phyloP scores from a whole-genome alignment of 345 rosid species.

The Diplotaxis tenuifolia region DNA sequence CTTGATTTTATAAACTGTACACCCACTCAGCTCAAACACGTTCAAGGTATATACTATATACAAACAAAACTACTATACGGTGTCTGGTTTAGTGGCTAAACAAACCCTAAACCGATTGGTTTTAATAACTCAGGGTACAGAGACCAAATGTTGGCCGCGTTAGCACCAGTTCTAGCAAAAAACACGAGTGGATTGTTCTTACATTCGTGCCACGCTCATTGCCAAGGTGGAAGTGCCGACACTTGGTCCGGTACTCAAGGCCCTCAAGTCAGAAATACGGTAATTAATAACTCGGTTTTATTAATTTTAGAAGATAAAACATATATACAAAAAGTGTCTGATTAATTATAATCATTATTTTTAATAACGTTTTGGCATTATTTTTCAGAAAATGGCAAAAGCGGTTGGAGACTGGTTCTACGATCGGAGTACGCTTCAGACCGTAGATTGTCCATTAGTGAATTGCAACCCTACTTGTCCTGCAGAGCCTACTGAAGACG shows the following conservation, averaged over 20 bases:
- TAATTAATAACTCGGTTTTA: constrained; percentile 13
- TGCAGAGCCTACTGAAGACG: constrained; percentile 36
- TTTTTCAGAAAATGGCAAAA: constrained; percentile 65
- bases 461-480: constrained; percentile 91
- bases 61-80: not conserved
- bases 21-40: constrained; percentile 51
- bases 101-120: not conserved
- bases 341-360: not conserved
- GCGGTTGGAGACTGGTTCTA: constrained; percentile 92
- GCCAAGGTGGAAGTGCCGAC: constrained; percentile 69
- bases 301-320: not conserved
- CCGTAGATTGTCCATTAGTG: constrained; percentile 67
- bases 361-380: not conserved
- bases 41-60: constrained; percentile 54
- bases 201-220: constrained; percentile 79
- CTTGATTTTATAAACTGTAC: constrained; percentile 58
- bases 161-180: constrained; percentile 42
- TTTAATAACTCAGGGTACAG: constrained; percentile 51
- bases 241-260: constrained; percentile 61
- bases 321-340: not conserved
- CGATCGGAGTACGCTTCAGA: constrained; percentile 50
- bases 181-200: constrained; percentile 62
- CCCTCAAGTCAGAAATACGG: constrained; percentile 53
- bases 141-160: constrained; percentile 53
- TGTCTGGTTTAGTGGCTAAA: not conserved